A percentile compares a stretch with the other conserved stretches of the same genome.
These are phyloP conservation scores for Amylocystis lapponica DNA, from an alignment of 768 basidiomycete genomes.

Conservation along the genomic window DNA sequence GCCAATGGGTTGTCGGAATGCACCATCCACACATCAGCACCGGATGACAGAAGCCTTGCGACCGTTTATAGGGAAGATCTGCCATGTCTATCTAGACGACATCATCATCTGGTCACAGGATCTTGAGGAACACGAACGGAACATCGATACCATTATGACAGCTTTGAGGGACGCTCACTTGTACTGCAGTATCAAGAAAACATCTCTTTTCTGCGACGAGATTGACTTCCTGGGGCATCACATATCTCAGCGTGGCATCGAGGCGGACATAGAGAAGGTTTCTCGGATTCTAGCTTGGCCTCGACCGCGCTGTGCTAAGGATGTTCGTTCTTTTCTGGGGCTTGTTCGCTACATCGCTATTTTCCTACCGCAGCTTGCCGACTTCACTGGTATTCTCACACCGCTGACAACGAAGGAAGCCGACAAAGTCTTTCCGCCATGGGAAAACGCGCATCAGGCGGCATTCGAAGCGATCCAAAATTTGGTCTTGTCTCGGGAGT, in stretches of 20 bases:
- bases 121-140: constrained; percentile 19
- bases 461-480: constrained; percentile 34
- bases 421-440: constrained; percentile 22
- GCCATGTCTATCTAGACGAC: constrained; percentile 41
- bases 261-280: constrained; percentile 22
- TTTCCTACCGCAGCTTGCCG: constrained; percentile 15
- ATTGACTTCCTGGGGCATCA: constrained; percentile 29
- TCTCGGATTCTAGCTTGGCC: constrained; percentile 28
- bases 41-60: constrained; percentile 29
- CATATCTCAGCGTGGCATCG: constrained; percentile 25
- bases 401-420: constrained; percentile 22
- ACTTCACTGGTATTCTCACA: constrained; percentile 13
- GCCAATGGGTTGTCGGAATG: constrained; percentile 34
- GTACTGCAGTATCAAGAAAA: constrained; percentile 25
- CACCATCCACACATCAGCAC: constrained; percentile 25
- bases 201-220: constrained; percentile 19
- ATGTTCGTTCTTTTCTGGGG: constrained; percentile 14
- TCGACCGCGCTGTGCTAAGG: constrained; percentile 15
- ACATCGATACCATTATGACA: constrained; percentile 16
- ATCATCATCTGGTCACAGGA: constrained; percentile 39
- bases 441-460: constrained; percentile 23
- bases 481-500: constrained; percentile 19
- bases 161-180: constrained; percentile 15
- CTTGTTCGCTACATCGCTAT: constrained; percentile 16
- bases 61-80: constrained; percentile 31